Evolutionary conservation across 495 filamentous ascomycete genomes (phyloP).

Genomic region (Penicillium manginii): DNA sequence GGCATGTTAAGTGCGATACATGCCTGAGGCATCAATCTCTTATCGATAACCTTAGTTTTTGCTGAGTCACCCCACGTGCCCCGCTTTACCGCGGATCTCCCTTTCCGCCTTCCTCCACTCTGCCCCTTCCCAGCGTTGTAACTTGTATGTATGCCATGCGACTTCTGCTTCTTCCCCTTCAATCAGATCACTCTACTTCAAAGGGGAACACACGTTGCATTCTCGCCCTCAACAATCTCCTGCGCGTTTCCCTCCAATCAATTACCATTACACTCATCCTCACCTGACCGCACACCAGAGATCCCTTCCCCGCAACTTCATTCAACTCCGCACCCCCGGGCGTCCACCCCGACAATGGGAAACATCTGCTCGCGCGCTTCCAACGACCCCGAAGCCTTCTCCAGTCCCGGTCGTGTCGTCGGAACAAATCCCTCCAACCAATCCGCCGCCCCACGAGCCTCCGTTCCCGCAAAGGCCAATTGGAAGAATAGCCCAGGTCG

Average conservation of each 20-base stretch:
- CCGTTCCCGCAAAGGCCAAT: conserved; percentile 45
- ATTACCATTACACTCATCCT: background rate
- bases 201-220: background rate
- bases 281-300: background rate
- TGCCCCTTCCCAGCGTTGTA: too few relatives aligned
- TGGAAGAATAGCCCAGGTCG: conserved; percentile 56
- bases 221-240: background rate
- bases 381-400: conserved; percentile 57
- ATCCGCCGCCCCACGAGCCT: conserved; percentile 35
- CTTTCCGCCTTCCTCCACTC: background rate
- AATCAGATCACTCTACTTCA: background rate
- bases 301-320: background rate
- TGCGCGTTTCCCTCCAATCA: background rate
- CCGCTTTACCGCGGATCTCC: conserved; percentile 25
- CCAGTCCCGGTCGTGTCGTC: conserved; percentile 66
- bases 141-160: too few relatives aligned
- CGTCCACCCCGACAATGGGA: conserved; percentile 58
- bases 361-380: conserved; percentile 71
- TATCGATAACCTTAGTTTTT: background rate
- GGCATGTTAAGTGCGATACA: background rate
- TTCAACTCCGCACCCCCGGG: background rate
- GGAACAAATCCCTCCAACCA: conserved; percentile 26
- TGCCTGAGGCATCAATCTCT: conserved; percentile 8
- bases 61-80: conserved; percentile 30
- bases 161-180: background rate